phyloP scores from a whole-genome alignment of 1,284 basidiomycete genomes.

The Apiotrichum gracile region DNA sequence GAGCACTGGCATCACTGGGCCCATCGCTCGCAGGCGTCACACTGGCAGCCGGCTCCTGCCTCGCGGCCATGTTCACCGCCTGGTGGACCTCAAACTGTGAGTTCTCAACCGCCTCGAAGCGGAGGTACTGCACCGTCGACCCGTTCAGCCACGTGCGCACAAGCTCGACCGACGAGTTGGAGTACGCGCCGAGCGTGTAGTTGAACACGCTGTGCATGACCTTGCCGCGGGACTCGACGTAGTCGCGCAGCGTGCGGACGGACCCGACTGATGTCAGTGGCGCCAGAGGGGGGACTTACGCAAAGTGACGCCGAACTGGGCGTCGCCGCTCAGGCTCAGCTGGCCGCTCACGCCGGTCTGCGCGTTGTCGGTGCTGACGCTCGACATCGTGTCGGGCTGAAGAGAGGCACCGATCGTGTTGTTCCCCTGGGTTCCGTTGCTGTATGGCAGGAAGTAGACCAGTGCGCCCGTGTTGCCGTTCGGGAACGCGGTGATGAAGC shows the following conservation, averaged over 20 bases:
- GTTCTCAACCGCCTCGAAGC: conserved; percentile 32
- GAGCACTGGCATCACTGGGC: too few species aligned
- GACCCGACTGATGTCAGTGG: conserved; percentile 37
- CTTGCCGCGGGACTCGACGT: conserved; percentile 40
- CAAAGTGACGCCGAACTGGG: conserved; percentile 47
- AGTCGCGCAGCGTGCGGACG: conserved; percentile 48
- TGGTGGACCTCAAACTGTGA: conserved; percentile 32
- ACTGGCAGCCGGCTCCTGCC: too few species aligned
- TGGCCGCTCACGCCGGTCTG: conserved; percentile 48
- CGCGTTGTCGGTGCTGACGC: conserved; percentile 22
- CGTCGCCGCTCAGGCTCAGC: conserved; percentile 42
- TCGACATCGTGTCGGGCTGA: conserved; percentile 15
- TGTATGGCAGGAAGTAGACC: conserved; percentile 45
- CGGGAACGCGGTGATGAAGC: conserved; percentile 49
- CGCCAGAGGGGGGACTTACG: conserved; percentile 16
- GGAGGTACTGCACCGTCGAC: conserved; percentile 42
- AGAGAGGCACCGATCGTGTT: conserved; percentile 29
- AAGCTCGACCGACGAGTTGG: conserved; percentile 40
- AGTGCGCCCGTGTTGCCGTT: conserved; percentile 49
- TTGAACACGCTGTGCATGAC: conserved; percentile 48
- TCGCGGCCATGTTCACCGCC: conserved; percentile 27
- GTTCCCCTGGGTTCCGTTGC: not conserved
- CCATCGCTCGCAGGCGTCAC: too few species aligned
- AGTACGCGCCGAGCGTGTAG: conserved; percentile 47
- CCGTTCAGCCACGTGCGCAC: conserved; percentile 50